Evolutionary conservation across 1,139 yeast species (phyloP), one percentile per base, ranked within the genome.

Genomic region (Pichia sp.): DNA sequence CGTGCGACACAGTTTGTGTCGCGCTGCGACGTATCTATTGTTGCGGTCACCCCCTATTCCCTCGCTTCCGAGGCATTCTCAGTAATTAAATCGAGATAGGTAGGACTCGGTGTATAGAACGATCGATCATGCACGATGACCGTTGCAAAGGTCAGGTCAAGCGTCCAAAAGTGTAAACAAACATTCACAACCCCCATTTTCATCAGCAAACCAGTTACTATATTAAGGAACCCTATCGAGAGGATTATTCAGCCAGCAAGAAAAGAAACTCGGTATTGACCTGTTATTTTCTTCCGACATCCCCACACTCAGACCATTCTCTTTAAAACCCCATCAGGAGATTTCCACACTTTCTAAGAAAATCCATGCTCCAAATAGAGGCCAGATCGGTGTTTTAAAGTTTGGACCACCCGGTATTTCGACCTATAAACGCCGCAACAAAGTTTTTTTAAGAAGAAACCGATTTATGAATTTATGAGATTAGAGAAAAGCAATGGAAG

Each of bases 401-500:
- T 26, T 26, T 26, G 7, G 29, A 26, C 7, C 29, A 26, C 29
- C 7, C 29, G 5, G 29, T 5, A 26, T 26, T 26, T 26, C 26
- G 29, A 26, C 29, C 29, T 26, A 26, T 23, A 26, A 5, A 26
- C 29, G 7, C 29, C 19, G 41, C 5, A 38, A 15, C 41, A 7
- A 16, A n/a, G 16, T 13, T 13, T 7, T n/a, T 26, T 36, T 16
- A n/a, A 38, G 16, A 38, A 38, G 41, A n/a, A 38, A n/a, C 13
- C 16, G 8, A 38, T 38, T 13, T 38, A 38, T 38, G 19, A n/a
- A 13, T 38, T 38, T 38, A 38, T 38, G 41, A 26, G 45, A 42
- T n/a, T 16, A 8, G 31, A 42, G 30, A 19, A 8, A 32, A 45
- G 40, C 40, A 45, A 48, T 48, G 50, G 45, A 48, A 29, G 45